Evolutionary conservation across 345 rosid species (phyloP), one percentile per base, ranked within the genome.

Genomic region (Erysimum cheiranthoides): DNA sequence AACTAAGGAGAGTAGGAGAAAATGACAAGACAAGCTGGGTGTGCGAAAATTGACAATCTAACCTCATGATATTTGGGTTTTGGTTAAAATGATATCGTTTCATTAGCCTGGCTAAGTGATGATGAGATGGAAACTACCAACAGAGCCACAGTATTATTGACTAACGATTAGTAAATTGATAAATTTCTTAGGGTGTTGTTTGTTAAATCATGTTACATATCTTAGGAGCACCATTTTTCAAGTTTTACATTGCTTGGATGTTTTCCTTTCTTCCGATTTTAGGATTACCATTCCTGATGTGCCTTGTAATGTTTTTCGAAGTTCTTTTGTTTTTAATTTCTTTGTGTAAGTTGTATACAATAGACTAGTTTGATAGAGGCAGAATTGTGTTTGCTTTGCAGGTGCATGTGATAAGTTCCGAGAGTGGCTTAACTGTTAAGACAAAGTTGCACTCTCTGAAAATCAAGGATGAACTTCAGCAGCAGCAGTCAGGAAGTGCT

Each of bases 391-490:
- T 60, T 75, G 57, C 68, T 68, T 61, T 77, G 74, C 83, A 95
- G 99, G 92, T 92, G 68, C 87, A 86, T 78, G 38, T 95, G 80
- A 84, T 90, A 62, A 84, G 81, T 76, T 87, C 86, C 64, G 93
- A 84, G 64, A 85, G 83, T 73, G 96, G 90, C 76, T 81, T 92
- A 66, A 80, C 83, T 28, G 84, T 90, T 73, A 89, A 85, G 82
- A 86, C 89, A 79, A 92, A 95, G 93, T 84, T 95, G 79, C 99
- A 88, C 78, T 90, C 93, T 63, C 81, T 95, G 78, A 87, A 85
- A 86, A 87, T 95, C 77, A 95, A 89, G 85, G 99, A 95, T 70
- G 93, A 88, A 84, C 97, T 92, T 75, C 97, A 92, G 81, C 87
- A 86, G 74, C 82, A 66, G 73, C 76, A 68, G 68, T 86, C 90